These are phyloP conservation scores for Willaertia magna DNA, from an alignment of 208 protist species.

Conservation along the genomic window DNA sequence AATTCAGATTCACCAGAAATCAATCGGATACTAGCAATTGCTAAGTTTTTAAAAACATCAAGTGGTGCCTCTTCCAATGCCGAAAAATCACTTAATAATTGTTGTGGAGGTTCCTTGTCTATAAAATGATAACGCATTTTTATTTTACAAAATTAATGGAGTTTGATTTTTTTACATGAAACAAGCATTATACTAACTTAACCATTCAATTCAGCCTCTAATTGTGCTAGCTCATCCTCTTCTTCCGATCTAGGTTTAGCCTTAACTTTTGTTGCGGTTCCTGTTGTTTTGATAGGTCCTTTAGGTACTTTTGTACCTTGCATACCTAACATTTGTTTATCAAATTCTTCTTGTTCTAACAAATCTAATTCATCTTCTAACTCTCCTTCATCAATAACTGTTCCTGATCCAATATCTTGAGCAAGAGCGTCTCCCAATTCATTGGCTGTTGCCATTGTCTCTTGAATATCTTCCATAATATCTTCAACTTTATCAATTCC, in stretches of 20 bases:
- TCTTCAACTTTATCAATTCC: constrained; percentile 8
- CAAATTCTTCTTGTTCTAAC: neutral
- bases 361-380: neutral
- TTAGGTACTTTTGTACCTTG: neutral
- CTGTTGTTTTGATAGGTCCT: neutral
- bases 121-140: neutral
- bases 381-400: neutral
- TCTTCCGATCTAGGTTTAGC: neutral
- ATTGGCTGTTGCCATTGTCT: neutral
- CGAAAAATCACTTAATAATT: neutral
- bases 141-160: too few relatives aligned
- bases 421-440: neutral
- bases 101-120: neutral
- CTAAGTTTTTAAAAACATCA: neutral
- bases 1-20: neutral
- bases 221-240: neutral
- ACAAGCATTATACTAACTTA: neutral
- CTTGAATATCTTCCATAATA: neutral
- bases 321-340: neutral
- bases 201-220: constrained; percentile 3
- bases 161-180: too few relatives aligned
- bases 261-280: neutral
- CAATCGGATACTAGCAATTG: neutral
- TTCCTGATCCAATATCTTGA: neutral
- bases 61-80: neutral